Evolutionary conservation across 176 grass and related monocot species (phyloP), one percentile per base, ranked within the genome.

Genomic region (Stipa capillata): DNA sequence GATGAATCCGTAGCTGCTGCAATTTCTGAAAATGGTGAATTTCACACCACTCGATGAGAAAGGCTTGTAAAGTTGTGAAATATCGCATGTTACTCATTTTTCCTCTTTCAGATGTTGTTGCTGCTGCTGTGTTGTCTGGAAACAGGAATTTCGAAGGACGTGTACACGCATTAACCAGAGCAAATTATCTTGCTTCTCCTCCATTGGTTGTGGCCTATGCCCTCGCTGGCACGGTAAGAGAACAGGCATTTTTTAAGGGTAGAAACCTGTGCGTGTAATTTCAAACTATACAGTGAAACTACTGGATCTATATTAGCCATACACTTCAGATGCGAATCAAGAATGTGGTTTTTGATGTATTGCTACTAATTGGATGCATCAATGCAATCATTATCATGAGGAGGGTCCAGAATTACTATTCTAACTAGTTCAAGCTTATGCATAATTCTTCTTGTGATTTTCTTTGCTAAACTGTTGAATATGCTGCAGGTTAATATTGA

Each of bases 101-200:
- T 37, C 8, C 37, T 70, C 50, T 81, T 75, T 62, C 73, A 99
- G 96, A 99, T 84, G 84, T 99, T 87, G 96, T 99, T 39, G 92
- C 96, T 80, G 88, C 92, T 59, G 96, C 96, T 53, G 92, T 99
- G 12, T 87, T 99, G 65, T 99, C 96, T 2, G 96, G 96, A 63
- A 99, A 99, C 83, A 92, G 90, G 66, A 99, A 99, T 78, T 99
- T 99, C 18, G 96, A 99, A 83, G 96, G 96, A 8, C 92, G 92
- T 81, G 92, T 99, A 64, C 90, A 99, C 78, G 88, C 96, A 74
- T 90, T 94, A 36, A 99, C 96, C 36, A 90, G 96, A 86, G 96
- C 96, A 74, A 99, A 99, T 83, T 99, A 99, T 73, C 92, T 99
- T 31, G 96, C 96, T 54, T 99, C 96, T 74, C 92, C 96, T 82